phyloP scores from a whole-genome alignment of 768 basidiomycete species.

The Rhodotorula kratochvilovae region DNA sequence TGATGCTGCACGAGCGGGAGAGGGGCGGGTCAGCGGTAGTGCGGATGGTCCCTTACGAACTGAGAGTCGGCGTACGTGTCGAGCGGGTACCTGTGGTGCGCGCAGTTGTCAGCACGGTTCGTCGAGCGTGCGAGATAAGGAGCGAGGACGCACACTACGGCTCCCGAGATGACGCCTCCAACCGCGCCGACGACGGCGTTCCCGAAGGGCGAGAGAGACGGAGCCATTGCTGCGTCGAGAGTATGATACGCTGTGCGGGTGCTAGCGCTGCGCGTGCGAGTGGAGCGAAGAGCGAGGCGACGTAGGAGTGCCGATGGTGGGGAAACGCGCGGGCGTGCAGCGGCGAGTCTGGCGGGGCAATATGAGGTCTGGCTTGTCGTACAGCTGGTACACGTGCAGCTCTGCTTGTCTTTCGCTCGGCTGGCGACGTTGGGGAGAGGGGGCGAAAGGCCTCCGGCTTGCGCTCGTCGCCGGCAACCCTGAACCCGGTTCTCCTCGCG shows the following conservation, averaged over 20 bases:
- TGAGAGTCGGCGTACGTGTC: conserved; percentile 61
- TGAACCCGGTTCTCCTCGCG: neutral
- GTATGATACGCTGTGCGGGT: neutral
- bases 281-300: neutral
- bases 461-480: neutral
- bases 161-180: conserved; percentile 86
- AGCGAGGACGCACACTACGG: conserved; percentile 57
- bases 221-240: neutral
- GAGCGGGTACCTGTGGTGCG: conserved; percentile 69
- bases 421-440: too few species aligned
- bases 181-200: conserved; percentile 87
- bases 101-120: conserved; percentile 14
- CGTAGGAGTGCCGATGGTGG: neutral
- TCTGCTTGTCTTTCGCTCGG: too few species aligned
- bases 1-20: conserved; percentile 58
- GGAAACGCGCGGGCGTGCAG: neutral
- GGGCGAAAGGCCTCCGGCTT: too few species aligned
- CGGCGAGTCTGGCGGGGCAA: too few species aligned
- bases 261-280: neutral
- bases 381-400: too few species aligned
- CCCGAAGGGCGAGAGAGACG: conserved; percentile 71
- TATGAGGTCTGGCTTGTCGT: neutral
- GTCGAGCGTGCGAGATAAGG: neutral
- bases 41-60: neutral
- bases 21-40: neutral